Evolutionary conservation across 2,329 filamentous ascomycete genomes (phyloP).

Genomic region (Chrysoporthe deuterocubensis): DNA sequence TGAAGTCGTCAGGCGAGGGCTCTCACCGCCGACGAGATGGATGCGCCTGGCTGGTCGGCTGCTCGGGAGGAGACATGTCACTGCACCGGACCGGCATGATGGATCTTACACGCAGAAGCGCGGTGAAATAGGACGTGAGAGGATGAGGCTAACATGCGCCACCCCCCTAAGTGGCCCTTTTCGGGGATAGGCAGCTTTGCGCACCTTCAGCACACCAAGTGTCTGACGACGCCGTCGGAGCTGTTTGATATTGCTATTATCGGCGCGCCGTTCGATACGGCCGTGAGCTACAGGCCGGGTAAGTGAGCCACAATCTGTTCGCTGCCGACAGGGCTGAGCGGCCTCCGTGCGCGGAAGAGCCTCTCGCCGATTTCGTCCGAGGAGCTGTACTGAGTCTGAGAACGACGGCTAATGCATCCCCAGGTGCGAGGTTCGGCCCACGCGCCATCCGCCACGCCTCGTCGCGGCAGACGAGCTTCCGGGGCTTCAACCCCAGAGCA

Average conservation of each 20-base stretch:
- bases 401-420: not conserved
- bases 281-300: constrained; percentile 72
- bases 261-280: constrained; percentile 75
- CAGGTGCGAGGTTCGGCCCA: constrained; percentile 80
- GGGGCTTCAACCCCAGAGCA: constrained; percentile 82
- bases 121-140: no score
- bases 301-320: constrained; percentile 31
- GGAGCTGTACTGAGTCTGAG: not conserved
- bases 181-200: constrained; percentile 77
- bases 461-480: constrained; percentile 76
- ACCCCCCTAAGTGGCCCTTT: constrained; percentile 59
- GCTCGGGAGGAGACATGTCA: not conserved
- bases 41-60: not conserved
- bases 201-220: constrained; percentile 70
- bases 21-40: constrained; percentile 11
- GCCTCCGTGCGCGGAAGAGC: no score
- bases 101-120: not conserved
- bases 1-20: not conserved
- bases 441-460: constrained; percentile 86
- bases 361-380: not conserved
- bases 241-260: constrained; percentile 73
- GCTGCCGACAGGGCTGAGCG: not conserved
- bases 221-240: constrained; percentile 66
- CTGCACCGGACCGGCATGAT: not conserved
- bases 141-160: constrained; percentile 2